A percentile compares a stretch with the other conserved stretches of the same genome.
These are phyloP conservation scores for Biscutella laevigata DNA, from an alignment of 441 rosid genomes.

Conservation along the genomic window DNA sequence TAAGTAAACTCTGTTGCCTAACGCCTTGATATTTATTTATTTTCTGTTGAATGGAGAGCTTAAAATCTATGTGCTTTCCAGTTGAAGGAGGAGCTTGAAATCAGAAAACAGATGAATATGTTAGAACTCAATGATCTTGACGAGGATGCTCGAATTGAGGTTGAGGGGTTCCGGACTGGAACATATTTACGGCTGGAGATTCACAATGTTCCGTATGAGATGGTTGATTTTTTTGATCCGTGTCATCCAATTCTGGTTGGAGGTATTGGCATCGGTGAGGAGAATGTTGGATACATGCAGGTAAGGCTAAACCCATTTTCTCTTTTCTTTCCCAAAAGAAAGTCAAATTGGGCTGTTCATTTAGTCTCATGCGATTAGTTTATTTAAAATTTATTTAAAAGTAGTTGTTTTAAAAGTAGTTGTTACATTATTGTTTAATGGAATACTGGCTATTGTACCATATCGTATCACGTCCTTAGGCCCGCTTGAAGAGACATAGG, in stretches of 20 bases:
- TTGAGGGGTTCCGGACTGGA: slow-evolving; percentile 84
- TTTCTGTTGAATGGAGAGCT: slow-evolving; percentile 10
- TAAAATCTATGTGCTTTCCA: slow-evolving; percentile 30
- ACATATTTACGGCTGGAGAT: slow-evolving; percentile 77
- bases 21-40: not conserved
- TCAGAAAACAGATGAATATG: slow-evolving; percentile 69
- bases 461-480: slow-evolving; percentile 30
- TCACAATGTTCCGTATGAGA: slow-evolving; percentile 85
- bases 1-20: slow-evolving; percentile 21
- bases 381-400: no score
- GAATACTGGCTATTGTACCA: not conserved
- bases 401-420: no score
- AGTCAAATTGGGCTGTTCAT: not conserved
- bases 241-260: slow-evolving; percentile 78
- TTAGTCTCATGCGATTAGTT: no score
- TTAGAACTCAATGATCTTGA: slow-evolving; percentile 74
- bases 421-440: not conserved
- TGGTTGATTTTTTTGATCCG: slow-evolving; percentile 88
- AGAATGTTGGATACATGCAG: slow-evolving; percentile 92
- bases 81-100: slow-evolving; percentile 82
- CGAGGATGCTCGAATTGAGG: slow-evolving; percentile 62
- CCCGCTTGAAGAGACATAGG: slow-evolving; percentile 72
- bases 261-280: slow-evolving; percentile 84
- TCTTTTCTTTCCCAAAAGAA: not conserved
- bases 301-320: slow-evolving; percentile 31